These are phyloP conservation scores for Chlorella sp. DNA, from an alignment of 139 green algal genomes.

Conservation along the genomic window DNA sequence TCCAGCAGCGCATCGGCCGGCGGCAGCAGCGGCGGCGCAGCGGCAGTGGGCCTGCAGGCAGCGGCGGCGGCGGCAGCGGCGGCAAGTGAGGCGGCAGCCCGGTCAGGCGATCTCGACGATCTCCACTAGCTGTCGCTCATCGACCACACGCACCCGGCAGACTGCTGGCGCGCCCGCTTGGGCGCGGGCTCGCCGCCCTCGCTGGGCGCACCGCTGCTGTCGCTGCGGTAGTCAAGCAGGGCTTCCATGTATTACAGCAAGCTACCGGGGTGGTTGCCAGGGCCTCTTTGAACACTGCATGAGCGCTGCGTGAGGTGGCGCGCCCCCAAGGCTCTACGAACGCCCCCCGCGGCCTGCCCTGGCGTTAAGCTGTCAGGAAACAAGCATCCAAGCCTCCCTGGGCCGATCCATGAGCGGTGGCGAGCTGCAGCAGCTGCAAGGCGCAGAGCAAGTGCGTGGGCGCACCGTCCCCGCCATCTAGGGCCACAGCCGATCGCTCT, in stretches of 20 bases:
- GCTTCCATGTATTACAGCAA: neutral
- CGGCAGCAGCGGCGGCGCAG: neutral
- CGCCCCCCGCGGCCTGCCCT: neutral
- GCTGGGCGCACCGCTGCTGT: neutral
- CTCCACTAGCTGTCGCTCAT: neutral
- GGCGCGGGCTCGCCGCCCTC: neutral
- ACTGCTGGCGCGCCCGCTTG: neutral
- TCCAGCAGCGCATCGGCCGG: conserved; percentile 12
- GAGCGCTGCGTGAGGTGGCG: neutral
- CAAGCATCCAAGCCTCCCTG: neutral
- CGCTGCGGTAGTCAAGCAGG: neutral
- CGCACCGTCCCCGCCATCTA: no score
- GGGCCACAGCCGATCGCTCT: no score
- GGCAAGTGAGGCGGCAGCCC: neutral
- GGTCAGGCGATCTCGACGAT: neutral
- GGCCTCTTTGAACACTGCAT: neutral
- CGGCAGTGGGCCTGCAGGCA: neutral
- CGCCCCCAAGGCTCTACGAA: no score
- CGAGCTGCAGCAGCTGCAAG: conserved; percentile 14
- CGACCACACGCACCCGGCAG: neutral
- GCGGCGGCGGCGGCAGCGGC: neutral
- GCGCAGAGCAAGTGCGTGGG: neutral
- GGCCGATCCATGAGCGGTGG: neutral
- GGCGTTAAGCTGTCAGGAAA: neutral
- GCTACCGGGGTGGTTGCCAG: neutral